These are phyloP conservation scores for Fusarium falciforme DNA, from an alignment of 2,329 filamentous ascomycete genomes.

Conservation along the genomic window DNA sequence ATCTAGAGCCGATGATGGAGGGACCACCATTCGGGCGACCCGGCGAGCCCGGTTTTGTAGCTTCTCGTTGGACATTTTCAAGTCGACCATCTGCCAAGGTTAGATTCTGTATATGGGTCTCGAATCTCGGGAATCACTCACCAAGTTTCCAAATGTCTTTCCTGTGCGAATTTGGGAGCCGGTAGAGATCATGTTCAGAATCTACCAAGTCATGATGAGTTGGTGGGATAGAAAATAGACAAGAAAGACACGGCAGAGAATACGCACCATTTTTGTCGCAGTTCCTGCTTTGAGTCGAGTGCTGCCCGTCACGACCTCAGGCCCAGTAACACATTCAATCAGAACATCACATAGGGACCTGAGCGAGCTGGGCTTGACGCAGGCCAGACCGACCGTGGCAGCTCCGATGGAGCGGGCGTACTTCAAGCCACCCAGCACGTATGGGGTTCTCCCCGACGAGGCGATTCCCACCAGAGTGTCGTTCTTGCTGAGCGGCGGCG, in stretches of 20 bases:
- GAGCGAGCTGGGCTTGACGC: slow-evolving; percentile 4
- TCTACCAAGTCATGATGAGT: not conserved
- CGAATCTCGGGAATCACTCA: not conserved
- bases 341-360: not conserved
- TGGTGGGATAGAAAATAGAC: not conserved
- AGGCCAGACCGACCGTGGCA: slow-evolving; percentile 5
- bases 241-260: not conserved
- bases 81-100: not conserved
- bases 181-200: not conserved
- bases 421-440: slow-evolving; percentile 26
- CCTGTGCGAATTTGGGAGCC: not conserved
- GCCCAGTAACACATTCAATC: slow-evolving; percentile 11
- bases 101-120: not conserved
- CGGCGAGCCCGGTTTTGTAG: not conserved
- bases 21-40: slow-evolving; percentile 1
- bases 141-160: not conserved
- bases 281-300: slow-evolving; percentile 13
- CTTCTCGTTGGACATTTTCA: not conserved
- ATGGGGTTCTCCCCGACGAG: slow-evolving; percentile 30
- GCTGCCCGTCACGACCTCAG: slow-evolving; percentile 6
- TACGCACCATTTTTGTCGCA: slow-evolving; percentile 9
- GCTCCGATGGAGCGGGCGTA: not conserved
- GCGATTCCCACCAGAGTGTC: slow-evolving; percentile 34
- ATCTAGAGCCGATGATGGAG: slow-evolving; percentile 7
- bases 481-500: slow-evolving; percentile 2